Evolutionary conservation across 2,329 filamentous ascomycete species (phyloP), one percentile per base, ranked within the genome.

Genomic region (Apiospora marii): DNA sequence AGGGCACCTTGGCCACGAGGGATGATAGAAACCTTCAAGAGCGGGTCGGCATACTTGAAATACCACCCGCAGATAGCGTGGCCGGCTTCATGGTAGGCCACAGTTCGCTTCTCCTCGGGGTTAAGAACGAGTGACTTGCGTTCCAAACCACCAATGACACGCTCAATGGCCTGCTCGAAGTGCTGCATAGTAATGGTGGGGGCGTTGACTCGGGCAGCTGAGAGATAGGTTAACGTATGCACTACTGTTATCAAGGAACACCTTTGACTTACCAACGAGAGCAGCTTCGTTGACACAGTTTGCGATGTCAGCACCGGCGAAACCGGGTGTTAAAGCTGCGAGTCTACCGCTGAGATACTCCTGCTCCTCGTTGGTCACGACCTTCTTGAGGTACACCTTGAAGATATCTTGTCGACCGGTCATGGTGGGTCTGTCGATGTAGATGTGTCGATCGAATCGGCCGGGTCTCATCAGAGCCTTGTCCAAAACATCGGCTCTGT

Each of bases 21-120:
- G 78, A 99, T 98, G 83, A 99, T 99, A 72, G 95, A 98, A 64
- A 99, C 96, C 86, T 99, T 99, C 73, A 99, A 92, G 4, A 99
- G 90, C 24, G 96, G 96, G 80, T 99, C 96, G n/a, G 96, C 96
- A 82, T 93, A 95, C 83, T 94, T 91, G 85, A 99, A 94, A 87
- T 93, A 99, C 96, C 96, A 99, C 73, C 96, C 96, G 82, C 96
- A 99, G 82, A 99, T 97, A 75, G 96, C 96, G 83, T 99, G 96
- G 73, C 96, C 96, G 46, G 96, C 96, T 86, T 99, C 96, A 84
- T 99, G 96, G 83, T 99, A 99, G 6, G 96, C 96, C 61, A 98
- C 96, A 19, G 94, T 97, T 81, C 90, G 93, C 90, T 98, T 98
- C 87, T 99, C 96, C 78, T 95, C 91, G 0, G 96, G 96, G 76